Evolutionary conservation across 2,329 filamentous ascomycete species (phyloP).

Genomic region (Didymella arachidicola): DNA sequence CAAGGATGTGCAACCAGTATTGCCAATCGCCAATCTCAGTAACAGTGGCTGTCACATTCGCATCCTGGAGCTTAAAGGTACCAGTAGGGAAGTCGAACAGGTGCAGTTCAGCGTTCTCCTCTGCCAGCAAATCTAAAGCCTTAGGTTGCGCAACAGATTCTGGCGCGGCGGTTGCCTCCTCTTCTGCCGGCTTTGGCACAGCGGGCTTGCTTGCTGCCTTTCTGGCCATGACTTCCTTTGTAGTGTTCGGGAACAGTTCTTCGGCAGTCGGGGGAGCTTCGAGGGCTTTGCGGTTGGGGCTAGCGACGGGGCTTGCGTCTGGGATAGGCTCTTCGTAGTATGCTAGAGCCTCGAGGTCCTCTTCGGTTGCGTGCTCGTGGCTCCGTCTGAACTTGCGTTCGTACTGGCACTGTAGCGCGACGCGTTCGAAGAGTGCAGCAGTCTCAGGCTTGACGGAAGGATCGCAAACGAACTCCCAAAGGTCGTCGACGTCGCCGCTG

Average conservation of each 20-base stretch:
- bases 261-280: slow-evolving; percentile 42
- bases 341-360: slow-evolving; percentile 82
- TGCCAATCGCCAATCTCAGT: slow-evolving; percentile 89
- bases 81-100: slow-evolving; percentile 90
- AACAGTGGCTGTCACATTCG: slow-evolving; percentile 77
- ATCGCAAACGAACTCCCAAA: slow-evolving; percentile 99
- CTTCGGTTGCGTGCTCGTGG: slow-evolving; percentile 79
- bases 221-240: slow-evolving; percentile 53
- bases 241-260: slow-evolving; percentile 48
- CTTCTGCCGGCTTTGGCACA: slow-evolving; percentile 41
- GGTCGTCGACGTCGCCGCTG: slow-evolving; percentile 89
- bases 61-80: slow-evolving; percentile 82
- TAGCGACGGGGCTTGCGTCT: slow-evolving; percentile 64
- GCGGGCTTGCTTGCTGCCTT: slow-evolving; percentile 48
- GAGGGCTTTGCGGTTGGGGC: slow-evolving; percentile 53
- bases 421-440: slow-evolving; percentile 79
- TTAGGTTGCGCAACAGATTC: slow-evolving; percentile 69
- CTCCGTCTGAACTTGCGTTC: slow-evolving; percentile 90
- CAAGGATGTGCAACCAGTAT: slow-evolving; percentile 90
- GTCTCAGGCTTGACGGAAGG: slow-evolving; percentile 71
- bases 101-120: slow-evolving; percentile 84
- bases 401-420: slow-evolving; percentile 94
- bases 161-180: slow-evolving; percentile 65
- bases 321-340: slow-evolving; percentile 73
- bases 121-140: slow-evolving; percentile 74